Evolutionary conservation across 2,329 filamentous ascomycete genomes (phyloP), one percentile per base, ranked within the genome.

Genomic region (Penicillium freii): DNA sequence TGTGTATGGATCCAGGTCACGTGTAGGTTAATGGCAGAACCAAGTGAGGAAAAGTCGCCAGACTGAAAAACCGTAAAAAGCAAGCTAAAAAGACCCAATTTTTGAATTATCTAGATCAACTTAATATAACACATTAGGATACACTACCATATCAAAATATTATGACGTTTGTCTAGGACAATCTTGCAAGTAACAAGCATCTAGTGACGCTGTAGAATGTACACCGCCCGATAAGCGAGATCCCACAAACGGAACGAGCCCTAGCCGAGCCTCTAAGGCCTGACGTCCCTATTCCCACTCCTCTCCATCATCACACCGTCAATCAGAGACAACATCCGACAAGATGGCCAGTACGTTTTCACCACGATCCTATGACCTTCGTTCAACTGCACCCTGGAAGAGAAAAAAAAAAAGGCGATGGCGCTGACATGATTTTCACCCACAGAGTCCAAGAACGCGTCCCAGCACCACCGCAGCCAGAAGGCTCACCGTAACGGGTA

Each of bases 401-500:
- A 50, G 39, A 43, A 43, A 58, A 43, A 54, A 49, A 40, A 54
- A 27, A 55, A 29, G 19, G 52, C 55, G 45, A 63, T 47, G 54
- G 65, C 56, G 58, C 71, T 74, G 64, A 74, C 66, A 54, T 63
- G 55, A 53, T 58, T 51, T 69, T 51, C 62, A 57, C 62, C 36
- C 59, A 58, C 78, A 97, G 92, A 97, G 87, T 97, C 94, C 76
- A 97, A 97, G 92, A 97, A 97, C 89, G 95, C 91, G 84, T 97
- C 93, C 76, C 93, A 97, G 87, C 92, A 97, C 85, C 97, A 97
- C 84, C 90, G 94, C 88, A 87, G 86, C 80, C 90, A 90, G 85
- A 99, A 99, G 90, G 92, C 92, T 83, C 94, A 99, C 89, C 88
- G 89, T 79, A 99, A 99, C 86, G 94, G 94, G 93, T 97, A 89